A percentile compares a stretch with the other conserved stretches of the same genome.
These are phyloP conservation scores for Paraconiothyrium sp. DNA, from an alignment of 2,329 filamentous ascomycete genomes.

Conservation along the genomic window DNA sequence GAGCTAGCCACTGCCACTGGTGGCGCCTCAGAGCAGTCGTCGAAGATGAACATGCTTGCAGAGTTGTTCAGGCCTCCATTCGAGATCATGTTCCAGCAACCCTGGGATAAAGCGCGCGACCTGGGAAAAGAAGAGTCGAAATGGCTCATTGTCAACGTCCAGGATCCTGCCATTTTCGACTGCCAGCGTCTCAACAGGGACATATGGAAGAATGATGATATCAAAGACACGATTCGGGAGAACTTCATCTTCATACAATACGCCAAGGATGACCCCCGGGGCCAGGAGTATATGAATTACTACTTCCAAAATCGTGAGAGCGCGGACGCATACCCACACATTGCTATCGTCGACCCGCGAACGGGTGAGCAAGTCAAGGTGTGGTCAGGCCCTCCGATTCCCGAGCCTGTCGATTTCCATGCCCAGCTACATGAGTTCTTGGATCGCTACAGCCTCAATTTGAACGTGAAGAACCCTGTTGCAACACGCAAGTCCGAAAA, in stretches of 20 bases:
- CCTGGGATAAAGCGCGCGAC: slow-evolving; percentile 86
- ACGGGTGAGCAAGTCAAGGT: slow-evolving; percentile 98
- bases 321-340: slow-evolving; percentile 92
- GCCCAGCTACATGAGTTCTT: slow-evolving; percentile 94
- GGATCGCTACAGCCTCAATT: slow-evolving; percentile 92
- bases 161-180: slow-evolving; percentile 91
- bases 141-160: slow-evolving; percentile 95
- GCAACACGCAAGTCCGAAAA: slow-evolving; percentile 78
- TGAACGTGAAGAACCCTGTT: slow-evolving; percentile 91
- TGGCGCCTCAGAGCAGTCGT: slow-evolving; percentile 70
- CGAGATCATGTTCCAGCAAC: slow-evolving; percentile 80
- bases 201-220: slow-evolving; percentile 87
- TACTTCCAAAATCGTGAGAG: slow-evolving; percentile 85
- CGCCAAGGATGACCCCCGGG: slow-evolving; percentile 81
- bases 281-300: slow-evolving; percentile 84
- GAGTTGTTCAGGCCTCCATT: slow-evolving; percentile 94
- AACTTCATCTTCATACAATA: slow-evolving; percentile 98
- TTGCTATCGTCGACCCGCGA: slow-evolving; percentile 92
- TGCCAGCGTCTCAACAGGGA: slow-evolving; percentile 95
- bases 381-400: slow-evolving; percentile 87
- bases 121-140: slow-evolving; percentile 88
- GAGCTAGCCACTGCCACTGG: slow-evolving; percentile 69
- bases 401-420: slow-evolving; percentile 80
- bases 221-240: slow-evolving; percentile 83
- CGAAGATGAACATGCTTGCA: slow-evolving; percentile 80